These are phyloP conservation scores for Metschnikowia lunata DNA, from an alignment of 805 yeast genomes.

Conservation along the genomic window DNA sequence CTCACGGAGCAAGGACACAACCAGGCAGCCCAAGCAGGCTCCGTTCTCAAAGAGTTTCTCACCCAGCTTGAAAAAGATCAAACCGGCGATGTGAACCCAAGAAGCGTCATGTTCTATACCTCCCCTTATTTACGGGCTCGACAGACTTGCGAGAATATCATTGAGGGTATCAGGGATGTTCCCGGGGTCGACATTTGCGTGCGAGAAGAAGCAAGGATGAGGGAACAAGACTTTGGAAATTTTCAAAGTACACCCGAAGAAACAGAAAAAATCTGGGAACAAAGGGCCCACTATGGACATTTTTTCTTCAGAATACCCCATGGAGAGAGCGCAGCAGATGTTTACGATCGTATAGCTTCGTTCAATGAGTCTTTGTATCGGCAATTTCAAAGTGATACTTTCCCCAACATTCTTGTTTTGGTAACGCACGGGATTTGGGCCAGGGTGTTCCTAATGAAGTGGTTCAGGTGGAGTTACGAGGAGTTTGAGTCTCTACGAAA, in stretches of 20 bases:
- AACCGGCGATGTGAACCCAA: constrained; percentile 14
- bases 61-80: constrained; percentile 25
- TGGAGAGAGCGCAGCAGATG: constrained; percentile 96
- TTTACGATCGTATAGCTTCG: constrained; percentile 84
- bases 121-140: constrained; percentile 85
- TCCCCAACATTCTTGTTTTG: constrained; percentile 76
- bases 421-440: constrained; percentile 96
- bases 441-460: constrained; percentile 85
- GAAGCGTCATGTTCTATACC: constrained; percentile 67
- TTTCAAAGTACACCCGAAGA: constrained; percentile 73
- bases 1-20: constrained; percentile 66
- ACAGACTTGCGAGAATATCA: constrained; percentile 72
- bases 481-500: constrained; percentile 79
- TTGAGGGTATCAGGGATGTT: constrained; percentile 50
- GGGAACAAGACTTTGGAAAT: constrained; percentile 95
- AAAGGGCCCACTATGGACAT: constrained; percentile 79
- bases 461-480: constrained; percentile 93
- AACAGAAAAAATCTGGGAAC: constrained; percentile 80
- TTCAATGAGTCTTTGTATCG: constrained; percentile 84
- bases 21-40: constrained; percentile 62
- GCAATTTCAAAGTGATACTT: constrained; percentile 63
- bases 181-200: constrained; percentile 46
- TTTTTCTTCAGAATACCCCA: constrained; percentile 82
- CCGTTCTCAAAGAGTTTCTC: constrained; percentile 39
- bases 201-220: constrained; percentile 83